A percentile compares a stretch with the other conserved stretches of the same genome.
These are phyloP conservation scores for Microdochium bolleyi DNA, from an alignment of 2,329 filamentous ascomycete genomes.

Conservation along the genomic window DNA sequence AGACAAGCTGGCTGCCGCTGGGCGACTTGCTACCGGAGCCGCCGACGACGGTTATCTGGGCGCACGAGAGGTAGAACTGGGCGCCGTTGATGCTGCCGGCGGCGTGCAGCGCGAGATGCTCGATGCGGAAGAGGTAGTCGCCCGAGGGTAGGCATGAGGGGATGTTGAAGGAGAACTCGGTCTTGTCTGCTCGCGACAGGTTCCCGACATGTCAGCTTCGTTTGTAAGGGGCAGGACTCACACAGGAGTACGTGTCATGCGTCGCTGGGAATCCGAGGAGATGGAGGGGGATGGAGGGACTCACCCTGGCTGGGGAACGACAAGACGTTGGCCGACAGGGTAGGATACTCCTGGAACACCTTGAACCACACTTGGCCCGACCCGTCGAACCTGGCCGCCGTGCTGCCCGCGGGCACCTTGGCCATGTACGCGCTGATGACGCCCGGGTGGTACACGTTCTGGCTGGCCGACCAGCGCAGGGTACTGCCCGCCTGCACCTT, in stretches of 20 bases:
- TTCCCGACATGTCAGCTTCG: not conserved
- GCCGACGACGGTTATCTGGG: slow-evolving; percentile 22
- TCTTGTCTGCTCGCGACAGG: slow-evolving; percentile 9
- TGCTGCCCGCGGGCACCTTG: slow-evolving; percentile 26
- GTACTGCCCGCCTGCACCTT: slow-evolving; percentile 27
- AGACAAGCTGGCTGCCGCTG: slow-evolving; percentile 12
- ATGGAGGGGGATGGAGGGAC: slow-evolving; percentile 1
- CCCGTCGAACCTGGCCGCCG: slow-evolving; percentile 27
- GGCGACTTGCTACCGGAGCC: slow-evolving; percentile 17
- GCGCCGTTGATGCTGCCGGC: slow-evolving; percentile 21
- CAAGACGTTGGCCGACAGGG: slow-evolving; percentile 20
- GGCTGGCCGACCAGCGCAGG: slow-evolving; percentile 30
- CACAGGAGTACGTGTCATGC: no score
- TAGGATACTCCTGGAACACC: slow-evolving; percentile 30
- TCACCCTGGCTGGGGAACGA: slow-evolving; percentile 27
- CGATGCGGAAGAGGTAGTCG: slow-evolving; percentile 28
- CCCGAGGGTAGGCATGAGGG: slow-evolving; percentile 23
- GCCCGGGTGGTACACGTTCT: slow-evolving; percentile 28
- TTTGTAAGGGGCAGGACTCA: not conserved
- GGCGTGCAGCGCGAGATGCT: slow-evolving; percentile 26
- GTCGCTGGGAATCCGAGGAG: not conserved
- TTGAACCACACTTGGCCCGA: slow-evolving; percentile 32
- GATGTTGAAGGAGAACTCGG: slow-evolving; percentile 19
- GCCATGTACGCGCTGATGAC: slow-evolving; percentile 32
- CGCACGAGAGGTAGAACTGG: slow-evolving; percentile 26